These are phyloP conservation scores for Beauveria sp. DNA, from an alignment of 2,329 filamentous ascomycete genomes.

Conservation along the genomic window DNA sequence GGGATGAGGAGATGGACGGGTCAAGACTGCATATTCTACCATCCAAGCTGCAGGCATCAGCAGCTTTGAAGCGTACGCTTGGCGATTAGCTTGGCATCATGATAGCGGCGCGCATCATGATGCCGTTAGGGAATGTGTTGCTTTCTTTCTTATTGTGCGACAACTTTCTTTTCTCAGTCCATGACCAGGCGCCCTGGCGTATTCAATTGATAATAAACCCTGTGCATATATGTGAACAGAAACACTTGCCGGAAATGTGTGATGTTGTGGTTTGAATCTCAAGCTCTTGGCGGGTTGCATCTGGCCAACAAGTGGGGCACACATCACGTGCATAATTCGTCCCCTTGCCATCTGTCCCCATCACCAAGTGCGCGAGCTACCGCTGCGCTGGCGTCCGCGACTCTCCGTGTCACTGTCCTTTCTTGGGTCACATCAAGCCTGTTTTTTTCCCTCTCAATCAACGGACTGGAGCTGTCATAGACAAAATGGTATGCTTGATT, in stretches of 20 bases:
- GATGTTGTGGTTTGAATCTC: background rate
- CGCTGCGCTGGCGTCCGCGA: background rate
- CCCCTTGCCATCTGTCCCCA: constrained; percentile 11
- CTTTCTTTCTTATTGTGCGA: background rate
- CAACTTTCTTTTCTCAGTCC: background rate
- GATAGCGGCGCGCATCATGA: background rate
- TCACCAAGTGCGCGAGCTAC: constrained; percentile 1
- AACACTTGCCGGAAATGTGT: too few species aligned
- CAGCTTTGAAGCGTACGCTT: background rate
- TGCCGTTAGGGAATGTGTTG: background rate
- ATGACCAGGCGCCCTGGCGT: background rate
- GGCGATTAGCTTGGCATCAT: background rate
- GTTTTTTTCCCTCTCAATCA: background rate
- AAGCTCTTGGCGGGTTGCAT: too few species aligned
- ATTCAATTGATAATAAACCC: background rate
- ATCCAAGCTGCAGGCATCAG: background rate
- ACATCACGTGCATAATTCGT: constrained; percentile 8
- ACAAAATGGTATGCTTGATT: constrained; percentile 11
- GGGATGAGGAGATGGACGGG: background rate
- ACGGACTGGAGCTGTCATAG: background rate
- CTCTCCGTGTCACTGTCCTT: background rate
- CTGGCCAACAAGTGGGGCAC: background rate
- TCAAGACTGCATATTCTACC: constrained; percentile 6
- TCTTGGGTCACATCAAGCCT: background rate
- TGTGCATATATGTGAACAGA: too few species aligned